Percentiles rank a stretch among this genome's conserved stretches.
Evolutionary conservation across 768 basidiomycete genomes (phyloP).

Genomic region (Boletus patriciae): DNA sequence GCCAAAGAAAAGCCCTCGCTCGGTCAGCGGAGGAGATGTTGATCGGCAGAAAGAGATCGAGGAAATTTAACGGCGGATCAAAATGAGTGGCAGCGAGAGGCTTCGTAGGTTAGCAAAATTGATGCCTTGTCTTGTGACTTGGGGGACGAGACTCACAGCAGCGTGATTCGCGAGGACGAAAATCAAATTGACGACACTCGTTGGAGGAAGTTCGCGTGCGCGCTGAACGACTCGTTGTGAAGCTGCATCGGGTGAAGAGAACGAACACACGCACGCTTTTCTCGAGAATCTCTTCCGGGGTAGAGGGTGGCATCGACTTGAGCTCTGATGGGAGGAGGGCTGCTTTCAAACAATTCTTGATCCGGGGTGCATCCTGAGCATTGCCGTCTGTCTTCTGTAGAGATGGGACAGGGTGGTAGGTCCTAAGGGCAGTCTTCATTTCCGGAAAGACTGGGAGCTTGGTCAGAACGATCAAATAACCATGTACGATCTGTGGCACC

Average conservation of each 20-base stretch:
- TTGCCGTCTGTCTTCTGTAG: conserved; percentile 87
- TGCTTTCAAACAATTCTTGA: conserved; percentile 88
- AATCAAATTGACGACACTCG: conserved; percentile 82
- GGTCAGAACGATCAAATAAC: conserved; percentile 19
- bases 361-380: conserved; percentile 87
- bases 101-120: conserved; percentile 33
- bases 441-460: conserved; percentile 74
- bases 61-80: conserved; percentile 69
- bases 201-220: conserved; percentile 67
- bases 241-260: conserved; percentile 1
- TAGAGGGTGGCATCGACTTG: conserved; percentile 64
- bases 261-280: conserved; percentile 51
- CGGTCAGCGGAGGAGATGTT: conserved; percentile 70
- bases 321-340: conserved; percentile 70
- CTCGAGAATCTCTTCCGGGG: conserved; percentile 69
- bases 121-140: conserved; percentile 4
- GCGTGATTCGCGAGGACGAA: conserved; percentile 82
- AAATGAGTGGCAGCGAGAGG: conserved; percentile 69
- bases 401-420: conserved; percentile 87
- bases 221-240: conserved; percentile 38
- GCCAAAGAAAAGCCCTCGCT: conserved; percentile 79
- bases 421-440: conserved; percentile 88
- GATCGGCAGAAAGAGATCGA: conserved; percentile 83
- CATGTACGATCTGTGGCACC: conserved; percentile 6
- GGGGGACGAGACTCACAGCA: conserved; percentile 50